phyloP scores from a whole-genome alignment of 1,284 basidiomycete species.

The Chiua sp. region DNA sequence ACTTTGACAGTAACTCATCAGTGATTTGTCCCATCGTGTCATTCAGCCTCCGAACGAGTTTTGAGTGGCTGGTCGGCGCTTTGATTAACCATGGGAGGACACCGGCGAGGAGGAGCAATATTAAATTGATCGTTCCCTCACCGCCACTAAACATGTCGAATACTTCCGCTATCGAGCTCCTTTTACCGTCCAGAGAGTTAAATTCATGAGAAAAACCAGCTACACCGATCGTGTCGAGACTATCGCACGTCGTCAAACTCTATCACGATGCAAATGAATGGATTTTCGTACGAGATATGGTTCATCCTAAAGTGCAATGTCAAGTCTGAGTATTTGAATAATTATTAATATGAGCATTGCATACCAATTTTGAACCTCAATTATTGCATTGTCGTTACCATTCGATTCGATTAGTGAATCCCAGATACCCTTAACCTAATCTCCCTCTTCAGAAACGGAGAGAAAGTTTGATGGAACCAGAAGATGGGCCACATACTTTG shows the following conservation, averaged over 20 bases:
- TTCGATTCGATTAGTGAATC: constrained; percentile 48
- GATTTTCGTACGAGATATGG: constrained; percentile 45
- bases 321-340: too few species aligned
- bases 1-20: constrained; percentile 49
- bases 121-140: constrained; percentile 21
- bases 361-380: constrained; percentile 54
- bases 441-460: background rate
- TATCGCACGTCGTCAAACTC: constrained; percentile 36
- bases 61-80: constrained; percentile 48
- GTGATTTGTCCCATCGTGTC: constrained; percentile 51
- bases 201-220: constrained; percentile 68
- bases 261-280: constrained; percentile 11
- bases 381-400: constrained; percentile 35
- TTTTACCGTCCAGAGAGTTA: constrained; percentile 53
- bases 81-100: constrained; percentile 48
- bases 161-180: constrained; percentile 47
- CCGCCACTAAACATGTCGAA: constrained; percentile 46
- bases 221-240: constrained; percentile 64
- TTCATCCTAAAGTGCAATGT: constrained; percentile 47
- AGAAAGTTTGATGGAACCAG: background rate
- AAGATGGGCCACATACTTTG: constrained; percentile 29
- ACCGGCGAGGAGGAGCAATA: constrained; percentile 47
- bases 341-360: background rate
- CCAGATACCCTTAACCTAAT: constrained; percentile 51
- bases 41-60: constrained; percentile 43